Evolutionary conservation across 495 filamentous ascomycete genomes (phyloP), one percentile per base, ranked within the genome.

Genomic region (Podospora appendiculata): DNA sequence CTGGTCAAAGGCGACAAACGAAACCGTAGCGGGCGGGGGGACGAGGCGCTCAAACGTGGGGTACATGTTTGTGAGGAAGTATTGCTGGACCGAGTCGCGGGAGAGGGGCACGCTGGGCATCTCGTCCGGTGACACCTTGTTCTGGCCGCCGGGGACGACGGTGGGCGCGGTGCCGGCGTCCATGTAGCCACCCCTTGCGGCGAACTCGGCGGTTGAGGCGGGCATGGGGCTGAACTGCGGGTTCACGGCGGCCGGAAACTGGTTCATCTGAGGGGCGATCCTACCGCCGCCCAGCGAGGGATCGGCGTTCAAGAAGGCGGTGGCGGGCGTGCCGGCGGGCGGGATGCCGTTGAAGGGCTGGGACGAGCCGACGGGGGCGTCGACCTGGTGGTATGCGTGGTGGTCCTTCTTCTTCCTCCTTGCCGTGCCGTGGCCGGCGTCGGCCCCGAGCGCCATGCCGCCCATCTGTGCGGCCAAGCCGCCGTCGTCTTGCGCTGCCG

Each of bases 11-110:
- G 90, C 89, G 46, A 96, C 85, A 59, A 93, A 97, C 0, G 94
- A 89, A 32, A 92, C 80, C n/a, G 85, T 78, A 11, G 89, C 90
- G 19, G 94, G 90, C 16, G 93, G 93, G 14, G 93, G 89, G 2
- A 91, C 73, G 62, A 95, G 89, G 33, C 85, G 84, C 66, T 95
- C 90, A 71, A 96, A 92, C 9, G 93, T 99, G 8, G 93, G 90
- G 63, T 94, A 96, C 18, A 94, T 78, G 65, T 95, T 85, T 57
- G 74, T 83, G 51, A 89, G 78, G 64, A 93, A 99, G 66, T 95
- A 87, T 44, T 86, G 79, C 51, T 90, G 84, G 3, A 87, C 79
- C 3, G 78, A 60, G 66, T 97, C 91, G 71, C 93, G 83, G 57
- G 89, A 87, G 54, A 83, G 70, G 32, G 93, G 94, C 50, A 99